Base-by-base conservation (phyloP, 1,284 basidiomycete species). In the Naganishia sp. region DNA sequence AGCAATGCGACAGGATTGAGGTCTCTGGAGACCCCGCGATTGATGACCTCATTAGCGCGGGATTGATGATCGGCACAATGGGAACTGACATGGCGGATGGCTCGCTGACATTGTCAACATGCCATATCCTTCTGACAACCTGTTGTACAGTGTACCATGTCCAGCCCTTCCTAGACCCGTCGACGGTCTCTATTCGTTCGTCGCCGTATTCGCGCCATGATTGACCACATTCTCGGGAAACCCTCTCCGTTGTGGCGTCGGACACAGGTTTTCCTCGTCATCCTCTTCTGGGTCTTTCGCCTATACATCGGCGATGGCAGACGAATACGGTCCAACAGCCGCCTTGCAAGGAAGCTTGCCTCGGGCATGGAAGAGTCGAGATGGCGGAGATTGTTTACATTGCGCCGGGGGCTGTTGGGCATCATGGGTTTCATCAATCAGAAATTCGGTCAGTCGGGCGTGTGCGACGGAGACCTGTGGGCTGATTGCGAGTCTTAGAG, bases 231-330 rank as follows among this genome's bases (percentile, higher is more conserved):
- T 52, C 79, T 90, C 6, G 91, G 91, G 50, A 85, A 87, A 35
- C 91, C 91, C 2, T 90, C 82, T 72, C 84, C 86, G 17, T 84
- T 85, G 13, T 89, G 89, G 85, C 89, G 89, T 72, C 84, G 91
- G 41, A 81, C 85, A 9, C 90, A 92, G 81, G 87, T 87, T 68
- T 87, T 92, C 75, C 83, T 95, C 52, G 89, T 95, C 72, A 84
- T 96, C 68, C 76, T 92, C 76, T 95, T 97, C 81, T 96, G 94
- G 90, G 72, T 89, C 63, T 92, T 88, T 86, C 81, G 89, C 41
- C 86, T 97, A 62, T 75, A 85, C 47, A 82, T 84, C 28, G 90
- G 90, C 6, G 87, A 87, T 71, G 83, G 87, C 52, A 39, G 47
- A 18, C 7, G 35, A 39, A 61, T 66, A 7, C 23, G 56, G 18